phyloP scores from a whole-genome alignment of 257 asterid genomes.

The Cruciata laevipes region DNA sequence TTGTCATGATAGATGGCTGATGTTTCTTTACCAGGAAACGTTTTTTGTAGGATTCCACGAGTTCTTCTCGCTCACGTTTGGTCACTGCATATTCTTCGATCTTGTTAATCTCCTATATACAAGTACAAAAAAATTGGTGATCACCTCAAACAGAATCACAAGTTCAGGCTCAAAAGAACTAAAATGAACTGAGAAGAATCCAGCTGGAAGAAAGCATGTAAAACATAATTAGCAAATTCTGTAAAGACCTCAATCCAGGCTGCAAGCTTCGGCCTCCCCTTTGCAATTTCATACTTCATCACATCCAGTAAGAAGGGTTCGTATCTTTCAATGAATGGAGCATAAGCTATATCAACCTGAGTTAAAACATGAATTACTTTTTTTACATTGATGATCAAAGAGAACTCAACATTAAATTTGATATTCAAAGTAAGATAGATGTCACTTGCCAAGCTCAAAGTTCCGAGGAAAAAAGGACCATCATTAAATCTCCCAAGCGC shows the following conservation, averaged over 20 bases:
- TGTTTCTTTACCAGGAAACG: conserved; percentile 43
- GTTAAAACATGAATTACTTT: not conserved
- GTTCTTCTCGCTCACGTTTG: conserved; percentile 50
- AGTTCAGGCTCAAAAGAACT: not conserved
- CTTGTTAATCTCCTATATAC: conserved; percentile 75
- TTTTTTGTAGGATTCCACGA: conserved; percentile 49
- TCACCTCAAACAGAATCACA: not conserved
- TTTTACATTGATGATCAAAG: not conserved
- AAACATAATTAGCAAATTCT: not conserved
- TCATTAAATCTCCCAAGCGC: conserved; percentile 64
- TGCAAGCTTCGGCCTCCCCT: conserved; percentile 61
- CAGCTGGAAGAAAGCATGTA: not conserved
- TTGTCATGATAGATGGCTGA: not conserved
- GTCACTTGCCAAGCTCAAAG: conserved; percentile 60
- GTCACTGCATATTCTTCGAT: conserved; percentile 68
- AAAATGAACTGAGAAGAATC: not conserved
- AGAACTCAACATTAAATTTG: not conserved
- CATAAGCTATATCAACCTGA: conserved; percentile 81
- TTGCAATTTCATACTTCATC: conserved; percentile 47
- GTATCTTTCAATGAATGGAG: conserved; percentile 64
- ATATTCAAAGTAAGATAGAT: not conserved
- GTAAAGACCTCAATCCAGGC: conserved; percentile 60
- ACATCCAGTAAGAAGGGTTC: conserved; percentile 48
- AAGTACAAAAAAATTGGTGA: not conserved
- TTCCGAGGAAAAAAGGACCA: conserved; percentile 79